Conservation (phyloP, 352 stramenopile genomes). For the Pythium brachiatum region DNA sequence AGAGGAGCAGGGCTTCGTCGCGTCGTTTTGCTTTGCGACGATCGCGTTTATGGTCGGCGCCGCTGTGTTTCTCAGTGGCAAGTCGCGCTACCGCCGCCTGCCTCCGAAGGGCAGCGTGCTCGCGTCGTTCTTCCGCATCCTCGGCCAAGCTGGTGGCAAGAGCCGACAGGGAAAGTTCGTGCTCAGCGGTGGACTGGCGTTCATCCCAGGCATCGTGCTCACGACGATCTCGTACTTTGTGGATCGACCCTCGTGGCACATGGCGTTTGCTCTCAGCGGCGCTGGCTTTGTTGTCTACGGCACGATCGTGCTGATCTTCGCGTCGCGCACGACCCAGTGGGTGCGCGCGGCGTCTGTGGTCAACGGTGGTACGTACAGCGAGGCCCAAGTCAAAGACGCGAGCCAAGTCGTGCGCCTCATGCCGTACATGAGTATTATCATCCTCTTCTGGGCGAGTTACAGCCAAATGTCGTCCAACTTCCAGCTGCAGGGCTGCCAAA, state of each 20-base stretch:
- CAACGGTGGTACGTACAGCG: constrained; percentile 55
- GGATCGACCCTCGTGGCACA: constrained; percentile 47
- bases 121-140: constrained; percentile 42
- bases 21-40: constrained; percentile 84
- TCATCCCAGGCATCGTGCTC: constrained; percentile 69
- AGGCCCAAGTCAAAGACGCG: constrained; percentile 66
- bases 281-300: constrained; percentile 61
- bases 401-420: constrained; percentile 75
- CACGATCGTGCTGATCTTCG: constrained; percentile 65
- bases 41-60: constrained; percentile 72
- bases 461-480: constrained; percentile 85
- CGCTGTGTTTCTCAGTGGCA: constrained; percentile 72
- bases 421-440: constrained; percentile 80
- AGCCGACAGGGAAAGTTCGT: constrained; percentile 59
- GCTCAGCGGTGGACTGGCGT: constrained; percentile 66
- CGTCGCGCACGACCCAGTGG: constrained; percentile 61
- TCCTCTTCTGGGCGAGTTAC: constrained; percentile 87
- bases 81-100: constrained; percentile 59
- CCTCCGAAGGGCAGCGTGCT: constrained; percentile 79
- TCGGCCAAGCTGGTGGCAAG: constrained; percentile 27
- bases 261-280: constrained; percentile 55
- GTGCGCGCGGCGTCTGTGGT: constrained; percentile 39
- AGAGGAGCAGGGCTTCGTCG: constrained; percentile 85
- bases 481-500: constrained; percentile 87
- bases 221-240: constrained; percentile 84